phyloP scores from a whole-genome alignment of 1,284 basidiomycete species.

The Apiotrichum siamense region DNA sequence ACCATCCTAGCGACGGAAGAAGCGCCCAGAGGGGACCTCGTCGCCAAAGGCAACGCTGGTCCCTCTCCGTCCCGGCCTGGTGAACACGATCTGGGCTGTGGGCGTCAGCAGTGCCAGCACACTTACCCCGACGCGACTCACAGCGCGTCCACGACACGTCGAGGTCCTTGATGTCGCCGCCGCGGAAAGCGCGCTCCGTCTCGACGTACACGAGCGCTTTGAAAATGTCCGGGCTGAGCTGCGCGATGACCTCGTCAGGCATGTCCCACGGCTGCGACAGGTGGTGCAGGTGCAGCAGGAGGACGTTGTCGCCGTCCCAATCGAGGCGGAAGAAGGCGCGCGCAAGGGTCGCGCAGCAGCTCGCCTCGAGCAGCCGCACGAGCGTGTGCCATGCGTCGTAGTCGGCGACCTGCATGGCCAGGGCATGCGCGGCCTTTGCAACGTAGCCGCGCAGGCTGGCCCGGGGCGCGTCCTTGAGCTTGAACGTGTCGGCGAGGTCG shows the following conservation, averaged over 20 bases:
- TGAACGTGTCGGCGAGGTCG: not conserved
- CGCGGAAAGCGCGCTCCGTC: not conserved
- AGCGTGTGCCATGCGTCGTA: not conserved
- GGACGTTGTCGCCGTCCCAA: not conserved
- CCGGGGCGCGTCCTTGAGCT: not conserved
- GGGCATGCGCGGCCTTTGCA: not conserved
- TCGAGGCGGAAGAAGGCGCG: conserved; percentile 4
- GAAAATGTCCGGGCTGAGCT: not conserved
- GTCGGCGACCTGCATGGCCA: not conserved
- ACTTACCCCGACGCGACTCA: not conserved
- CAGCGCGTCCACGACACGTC: not conserved
- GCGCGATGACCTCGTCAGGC: not conserved
- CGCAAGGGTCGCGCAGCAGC: not conserved
- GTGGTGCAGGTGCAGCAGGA: not conserved
- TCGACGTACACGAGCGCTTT: not conserved
- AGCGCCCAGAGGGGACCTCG: not conserved
- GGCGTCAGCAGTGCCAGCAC: not conserved
- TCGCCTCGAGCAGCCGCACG: not conserved
- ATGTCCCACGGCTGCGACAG: conserved; percentile 2
- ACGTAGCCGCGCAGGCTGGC: not conserved
- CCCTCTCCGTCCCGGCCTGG: not conserved
- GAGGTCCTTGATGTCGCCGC: not conserved
- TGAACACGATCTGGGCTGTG: not conserved
- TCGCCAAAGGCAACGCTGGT: not conserved
- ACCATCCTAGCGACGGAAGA: not conserved